Conservation (phyloP, 2,329 filamentous ascomycete genomes). For the Alternaria sp. region DNA sequence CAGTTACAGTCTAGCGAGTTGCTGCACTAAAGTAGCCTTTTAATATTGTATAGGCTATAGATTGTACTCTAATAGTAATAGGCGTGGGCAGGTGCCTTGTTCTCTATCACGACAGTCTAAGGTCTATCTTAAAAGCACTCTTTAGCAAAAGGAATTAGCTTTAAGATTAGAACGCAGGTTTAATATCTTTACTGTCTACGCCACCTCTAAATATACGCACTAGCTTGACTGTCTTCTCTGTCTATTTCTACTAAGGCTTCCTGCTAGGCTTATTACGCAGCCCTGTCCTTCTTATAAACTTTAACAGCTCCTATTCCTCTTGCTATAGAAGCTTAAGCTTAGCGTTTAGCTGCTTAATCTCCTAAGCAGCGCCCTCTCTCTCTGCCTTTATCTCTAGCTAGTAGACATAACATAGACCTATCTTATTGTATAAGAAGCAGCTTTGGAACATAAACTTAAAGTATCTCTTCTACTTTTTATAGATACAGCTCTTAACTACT, state of each 20-base stretch:
- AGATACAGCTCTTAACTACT: conserved; percentile 20
- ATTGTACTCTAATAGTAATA: conserved; percentile 5
- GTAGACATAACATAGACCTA: conserved; percentile 18
- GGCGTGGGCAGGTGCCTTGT: conserved; percentile 14
- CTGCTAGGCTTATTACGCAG: conserved; percentile 14
- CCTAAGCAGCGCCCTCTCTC: conserved; percentile 5
- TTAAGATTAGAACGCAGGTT: conserved; percentile 11
- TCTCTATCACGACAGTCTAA: conserved; percentile 20
- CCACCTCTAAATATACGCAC: conserved; percentile 11
- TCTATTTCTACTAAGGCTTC: conserved; percentile 20
- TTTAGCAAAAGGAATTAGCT: conserved; percentile 22
- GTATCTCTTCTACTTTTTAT: conserved; percentile 22
- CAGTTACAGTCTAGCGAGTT: conserved; percentile 18
- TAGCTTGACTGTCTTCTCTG: conserved; percentile 20
- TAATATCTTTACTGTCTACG: conserved; percentile 20
- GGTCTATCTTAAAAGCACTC: conserved; percentile 16
- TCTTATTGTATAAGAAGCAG: conserved; percentile 22
- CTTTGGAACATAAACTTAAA: conserved; percentile 29
- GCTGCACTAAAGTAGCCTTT: conserved; percentile 19
- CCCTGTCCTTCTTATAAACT: conserved; percentile 6
- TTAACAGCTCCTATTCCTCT: conserved; percentile 7
- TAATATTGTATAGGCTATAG: conserved; percentile 12
- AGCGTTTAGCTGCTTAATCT: conserved; percentile 20
- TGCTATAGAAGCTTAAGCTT: conserved; percentile 19
- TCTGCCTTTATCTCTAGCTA: conserved; percentile 15